Evolutionary conservation across 768 basidiomycete species (phyloP).

Genomic region (Pleurotus sapidus): DNA sequence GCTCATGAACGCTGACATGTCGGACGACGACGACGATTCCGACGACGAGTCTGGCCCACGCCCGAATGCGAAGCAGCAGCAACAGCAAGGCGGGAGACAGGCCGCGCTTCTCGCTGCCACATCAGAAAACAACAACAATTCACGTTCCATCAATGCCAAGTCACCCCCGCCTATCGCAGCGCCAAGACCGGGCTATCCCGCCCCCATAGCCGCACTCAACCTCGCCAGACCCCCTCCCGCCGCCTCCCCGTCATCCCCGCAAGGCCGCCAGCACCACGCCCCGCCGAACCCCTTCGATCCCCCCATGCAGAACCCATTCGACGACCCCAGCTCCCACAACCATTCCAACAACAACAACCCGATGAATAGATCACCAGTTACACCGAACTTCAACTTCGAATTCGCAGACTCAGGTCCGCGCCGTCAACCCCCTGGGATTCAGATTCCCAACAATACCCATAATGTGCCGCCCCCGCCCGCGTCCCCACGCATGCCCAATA

Average conservation of each 20-base stretch:
- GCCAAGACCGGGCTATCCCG: slow-evolving; percentile 72
- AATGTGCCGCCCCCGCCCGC: slow-evolving; percentile 6
- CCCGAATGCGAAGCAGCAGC: too few relatives aligned
- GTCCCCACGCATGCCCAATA: slow-evolving; percentile 35
- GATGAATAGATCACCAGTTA: slow-evolving; percentile 10
- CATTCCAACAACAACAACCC: background rate
- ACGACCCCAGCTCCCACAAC: background rate
- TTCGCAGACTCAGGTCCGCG: slow-evolving; percentile 2
- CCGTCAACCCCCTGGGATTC: slow-evolving; percentile 8
- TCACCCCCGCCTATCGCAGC: slow-evolving; percentile 49
- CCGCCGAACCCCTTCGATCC: slow-evolving; percentile 16
- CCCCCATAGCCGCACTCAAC: slow-evolving; percentile 64
- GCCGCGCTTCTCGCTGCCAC: slow-evolving; percentile 24
- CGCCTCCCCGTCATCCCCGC: slow-evolving; percentile 35
- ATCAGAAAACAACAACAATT: slow-evolving; percentile 8
- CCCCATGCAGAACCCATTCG: slow-evolving; percentile 24
- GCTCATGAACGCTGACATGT: slow-evolving; percentile 40
- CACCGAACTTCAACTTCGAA: slow-evolving; percentile 6
- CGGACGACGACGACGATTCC: slow-evolving; percentile 41
- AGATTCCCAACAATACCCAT: slow-evolving; percentile 12
- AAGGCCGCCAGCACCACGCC: slow-evolving; percentile 22
- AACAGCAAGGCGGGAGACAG: slow-evolving; percentile 26
- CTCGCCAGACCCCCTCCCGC: slow-evolving; percentile 46
- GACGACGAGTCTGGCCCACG: slow-evolving; percentile 18
- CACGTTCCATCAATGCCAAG: slow-evolving; percentile 6